Base-by-base conservation (phyloP, 352 stramenopile genomes). In the Phytophthora hybrid region DNA sequence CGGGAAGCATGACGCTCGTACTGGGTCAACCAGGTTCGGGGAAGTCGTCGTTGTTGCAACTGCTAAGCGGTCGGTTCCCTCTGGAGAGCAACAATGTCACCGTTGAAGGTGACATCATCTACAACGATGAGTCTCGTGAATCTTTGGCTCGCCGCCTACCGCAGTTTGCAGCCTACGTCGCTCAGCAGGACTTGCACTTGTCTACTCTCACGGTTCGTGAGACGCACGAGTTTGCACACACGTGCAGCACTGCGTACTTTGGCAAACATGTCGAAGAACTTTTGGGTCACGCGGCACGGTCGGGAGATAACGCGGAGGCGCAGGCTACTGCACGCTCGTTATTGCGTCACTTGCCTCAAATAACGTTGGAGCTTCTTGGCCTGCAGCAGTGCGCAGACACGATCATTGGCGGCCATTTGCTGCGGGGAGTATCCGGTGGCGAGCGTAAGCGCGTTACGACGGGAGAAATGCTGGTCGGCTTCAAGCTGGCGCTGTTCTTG, bases 171-270 rank as follows among this genome's bases (percentile, higher is more conserved):
- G 58, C 78, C 18, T 88, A 85, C 52, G 74, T 85, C n/a, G 46
- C 63, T 23, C 81, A 87, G 59, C 74, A 83, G 55, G 94, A 98
- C 76, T 41, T 59, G 58, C 80, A 87, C 54, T 80, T 81, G 32
- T 66, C 80, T n/a, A 78, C 68, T 14, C 73, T 88, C 3, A 89
- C 81, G 4, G 81, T 89, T 9, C 73, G 76, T 52, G 81, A 99
- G 73, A 99, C 93, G 8, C 87, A 98, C 32, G 77, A 78, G 32
- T 98, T 99, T 74, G 87, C 95, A 6, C 96, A 95, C 69, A 90
- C 95, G 58, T 97, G 87, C 69, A 89, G 85, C 44, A 82, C 71
- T 10, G 54, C 65, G 19, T 64, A 79, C 53, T 77, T 87, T 39
- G 44, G 63, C 1, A 69, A 79, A 29, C 59, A 66, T 78, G 71